A percentile compares a stretch with the other conserved stretches of the same genome.
These are phyloP conservation scores for Neurospora cerealis DNA, from an alignment of 495 filamentous ascomycete genomes.

Conservation along the genomic window DNA sequence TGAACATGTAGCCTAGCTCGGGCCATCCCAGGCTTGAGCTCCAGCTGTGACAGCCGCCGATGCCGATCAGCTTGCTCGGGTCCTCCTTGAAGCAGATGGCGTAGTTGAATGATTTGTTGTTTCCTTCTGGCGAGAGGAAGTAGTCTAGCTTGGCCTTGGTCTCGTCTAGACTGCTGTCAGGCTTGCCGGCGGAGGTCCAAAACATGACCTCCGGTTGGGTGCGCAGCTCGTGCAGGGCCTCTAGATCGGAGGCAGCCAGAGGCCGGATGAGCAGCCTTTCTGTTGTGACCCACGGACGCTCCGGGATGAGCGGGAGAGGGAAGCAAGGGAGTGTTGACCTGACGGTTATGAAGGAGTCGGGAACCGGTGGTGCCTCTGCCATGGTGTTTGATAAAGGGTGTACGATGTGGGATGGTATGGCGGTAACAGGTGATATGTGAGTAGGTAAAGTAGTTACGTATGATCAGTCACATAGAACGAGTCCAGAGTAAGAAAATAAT, in stretches of 20 bases:
- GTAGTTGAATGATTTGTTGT: constrained; percentile 27
- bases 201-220: constrained; percentile 42
- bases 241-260: constrained; percentile 25
- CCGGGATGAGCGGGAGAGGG: constrained; percentile 19
- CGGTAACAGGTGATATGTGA: neutral
- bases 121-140: constrained; percentile 18
- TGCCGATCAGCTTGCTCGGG: constrained; percentile 29
- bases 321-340: constrained; percentile 25
- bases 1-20: constrained; percentile 40
- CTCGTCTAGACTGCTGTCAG: constrained; percentile 26
- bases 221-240: constrained; percentile 29
- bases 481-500: neutral
- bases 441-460: neutral
- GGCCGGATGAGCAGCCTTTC: constrained; percentile 36
- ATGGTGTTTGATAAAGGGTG: neutral
- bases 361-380: neutral
- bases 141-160: constrained; percentile 20
- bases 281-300: constrained; percentile 25
- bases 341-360: constrained; percentile 14
- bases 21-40: constrained; percentile 28
- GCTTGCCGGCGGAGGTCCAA: constrained; percentile 26
- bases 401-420: neutral
- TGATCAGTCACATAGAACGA: neutral
- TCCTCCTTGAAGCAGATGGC: constrained; percentile 26
- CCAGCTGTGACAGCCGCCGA: constrained; percentile 24